Conservation (phyloP, 139 green algal genomes). For the Dunaliella sp. region DNA sequence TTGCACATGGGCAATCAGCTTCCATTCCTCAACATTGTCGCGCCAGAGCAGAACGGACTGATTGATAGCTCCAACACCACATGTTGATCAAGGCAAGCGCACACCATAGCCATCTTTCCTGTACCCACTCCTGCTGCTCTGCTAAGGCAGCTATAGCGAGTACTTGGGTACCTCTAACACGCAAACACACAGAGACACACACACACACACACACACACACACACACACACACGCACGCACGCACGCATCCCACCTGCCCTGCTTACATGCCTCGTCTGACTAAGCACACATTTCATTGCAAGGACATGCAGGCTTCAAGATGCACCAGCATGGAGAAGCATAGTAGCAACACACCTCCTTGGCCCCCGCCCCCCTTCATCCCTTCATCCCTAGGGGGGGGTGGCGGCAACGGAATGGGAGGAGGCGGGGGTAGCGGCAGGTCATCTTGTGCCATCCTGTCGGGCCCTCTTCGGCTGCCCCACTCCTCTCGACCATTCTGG, state of each 20-base stretch:
- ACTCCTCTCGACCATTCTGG: not conserved
- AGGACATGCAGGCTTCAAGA: not conserved
- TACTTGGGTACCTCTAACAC: not conserved
- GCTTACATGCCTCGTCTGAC: not conserved
- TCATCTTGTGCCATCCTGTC: not conserved
- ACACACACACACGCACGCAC: not conserved
- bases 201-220: not conserved
- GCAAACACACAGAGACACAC: not conserved
- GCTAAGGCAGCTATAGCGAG: not conserved
- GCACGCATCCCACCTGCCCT: no score
- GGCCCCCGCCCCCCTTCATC: not conserved
- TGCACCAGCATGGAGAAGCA: no score
- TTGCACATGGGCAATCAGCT: no score
- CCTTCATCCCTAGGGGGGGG: not conserved
- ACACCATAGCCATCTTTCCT: no score
- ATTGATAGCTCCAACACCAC: no score
- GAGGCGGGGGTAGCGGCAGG: not conserved
- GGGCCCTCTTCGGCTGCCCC: not conserved
- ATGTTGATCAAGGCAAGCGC: no score
- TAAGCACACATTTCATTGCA: not conserved
- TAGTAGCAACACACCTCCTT: not conserved
- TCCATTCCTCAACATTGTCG: no score
- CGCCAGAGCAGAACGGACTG: no score
- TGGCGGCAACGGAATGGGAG: not conserved
- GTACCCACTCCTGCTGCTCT: no score